These are phyloP conservation scores for Pseudopithomyces maydicus DNA, from an alignment of 2,329 filamentous ascomycete species.

Conservation along the genomic window DNA sequence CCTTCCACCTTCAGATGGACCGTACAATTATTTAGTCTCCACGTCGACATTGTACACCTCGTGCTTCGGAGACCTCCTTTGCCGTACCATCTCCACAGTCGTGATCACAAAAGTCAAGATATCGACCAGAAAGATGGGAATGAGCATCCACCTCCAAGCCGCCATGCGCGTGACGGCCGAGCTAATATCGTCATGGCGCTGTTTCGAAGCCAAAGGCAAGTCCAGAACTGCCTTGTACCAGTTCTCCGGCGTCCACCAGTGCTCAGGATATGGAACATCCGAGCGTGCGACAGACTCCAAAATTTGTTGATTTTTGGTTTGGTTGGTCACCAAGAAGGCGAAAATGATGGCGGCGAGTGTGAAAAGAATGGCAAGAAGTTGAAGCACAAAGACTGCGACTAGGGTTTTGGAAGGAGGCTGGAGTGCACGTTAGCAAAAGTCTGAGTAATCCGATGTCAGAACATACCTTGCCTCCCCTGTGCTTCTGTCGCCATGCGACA, in stretches of 20 bases:
- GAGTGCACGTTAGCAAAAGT: conserved; percentile 1
- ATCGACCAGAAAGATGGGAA: conserved; percentile 35
- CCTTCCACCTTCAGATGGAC: background rate
- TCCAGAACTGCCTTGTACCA: conserved; percentile 40
- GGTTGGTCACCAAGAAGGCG: conserved; percentile 35
- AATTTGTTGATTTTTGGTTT: conserved; percentile 33
- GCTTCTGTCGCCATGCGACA: conserved; percentile 32
- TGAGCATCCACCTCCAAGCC: conserved; percentile 40
- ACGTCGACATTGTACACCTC: background rate
- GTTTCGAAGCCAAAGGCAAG: conserved; percentile 27
- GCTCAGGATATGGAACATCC: conserved; percentile 26
- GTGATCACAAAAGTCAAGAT: conserved; percentile 24
- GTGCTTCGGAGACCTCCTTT: conserved; percentile 20
- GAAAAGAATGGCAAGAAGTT: conserved; percentile 33
- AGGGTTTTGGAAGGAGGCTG: conserved; percentile 34
- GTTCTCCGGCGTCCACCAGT: conserved; percentile 39
- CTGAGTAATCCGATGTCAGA: background rate
- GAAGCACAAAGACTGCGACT: conserved; percentile 41
- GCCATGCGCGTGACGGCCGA: conserved; percentile 31
- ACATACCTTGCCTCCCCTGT: conserved; percentile 16
- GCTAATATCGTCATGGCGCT: conserved; percentile 22
- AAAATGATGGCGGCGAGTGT: conserved; percentile 38
- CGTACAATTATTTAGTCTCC: background rate
- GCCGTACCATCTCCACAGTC: conserved; percentile 22
- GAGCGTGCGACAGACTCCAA: conserved; percentile 23